These are phyloP conservation scores for Aeschynomene evenia DNA, from an alignment of 306 rosid species.

Conservation along the genomic window DNA sequence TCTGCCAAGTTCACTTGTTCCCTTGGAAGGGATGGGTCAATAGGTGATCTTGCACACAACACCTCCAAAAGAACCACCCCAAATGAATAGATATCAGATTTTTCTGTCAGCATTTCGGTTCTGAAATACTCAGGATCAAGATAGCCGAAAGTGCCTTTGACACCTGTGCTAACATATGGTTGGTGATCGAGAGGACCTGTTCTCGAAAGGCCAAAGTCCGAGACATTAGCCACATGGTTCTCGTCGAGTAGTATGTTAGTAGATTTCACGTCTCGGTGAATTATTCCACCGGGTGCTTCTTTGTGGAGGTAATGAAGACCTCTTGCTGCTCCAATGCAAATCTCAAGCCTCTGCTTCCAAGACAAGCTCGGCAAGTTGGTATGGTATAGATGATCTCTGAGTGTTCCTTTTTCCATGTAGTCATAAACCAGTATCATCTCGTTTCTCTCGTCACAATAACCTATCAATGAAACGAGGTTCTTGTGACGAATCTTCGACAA, in stretches of 20 bases:
- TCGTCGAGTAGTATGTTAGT: constrained; percentile 72
- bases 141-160: constrained; percentile 75
- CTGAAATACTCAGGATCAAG: constrained; percentile 77
- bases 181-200: constrained; percentile 54
- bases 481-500: constrained; percentile 69
- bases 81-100: constrained; percentile 52
- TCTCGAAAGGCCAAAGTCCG: constrained; percentile 75
- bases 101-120: constrained; percentile 61
- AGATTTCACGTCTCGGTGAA: constrained; percentile 73
- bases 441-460: constrained; percentile 58
- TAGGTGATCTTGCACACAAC: not conserved
- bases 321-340: constrained; percentile 76
- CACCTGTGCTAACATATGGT: constrained; percentile 71
- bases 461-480: constrained; percentile 69
- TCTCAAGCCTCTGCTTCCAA: constrained; percentile 67
- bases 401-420: constrained; percentile 64
- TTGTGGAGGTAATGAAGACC: constrained; percentile 83
- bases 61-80: constrained; percentile 43
- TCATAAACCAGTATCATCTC: constrained; percentile 70
- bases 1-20: constrained; percentile 36
- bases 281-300: constrained; percentile 60
- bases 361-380: constrained; percentile 40
- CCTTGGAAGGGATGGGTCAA: constrained; percentile 10
- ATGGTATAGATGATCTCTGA: constrained; percentile 55
- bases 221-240: constrained; percentile 63